A percentile compares a stretch with the other conserved stretches of the same genome.
phyloP scores from a whole-genome alignment of 139 green algal species.

The Yamagishiella unicocca region DNA sequence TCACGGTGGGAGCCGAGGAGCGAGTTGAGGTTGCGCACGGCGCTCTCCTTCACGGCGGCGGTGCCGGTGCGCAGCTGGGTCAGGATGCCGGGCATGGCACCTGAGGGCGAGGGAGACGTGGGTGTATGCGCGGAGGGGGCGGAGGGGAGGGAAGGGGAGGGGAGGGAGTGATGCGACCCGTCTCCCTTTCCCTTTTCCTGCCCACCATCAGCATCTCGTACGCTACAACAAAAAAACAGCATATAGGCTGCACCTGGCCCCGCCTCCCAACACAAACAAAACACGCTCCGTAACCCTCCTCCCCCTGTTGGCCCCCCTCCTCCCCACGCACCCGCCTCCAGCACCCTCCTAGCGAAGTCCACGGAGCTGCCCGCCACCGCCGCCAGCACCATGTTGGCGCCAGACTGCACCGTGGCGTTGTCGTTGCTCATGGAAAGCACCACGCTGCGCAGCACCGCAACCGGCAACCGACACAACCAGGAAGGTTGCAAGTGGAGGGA shows the following conservation, averaged over 20 bases:
- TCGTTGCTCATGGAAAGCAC: conserved; percentile 57
- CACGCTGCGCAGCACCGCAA: conserved; percentile 9
- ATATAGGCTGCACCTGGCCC: not conserved
- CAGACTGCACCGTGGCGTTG: conserved; percentile 54
- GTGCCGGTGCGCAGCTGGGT: conserved; percentile 40
- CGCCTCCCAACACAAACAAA: not conserved
- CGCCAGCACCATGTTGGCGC: conserved; percentile 45
- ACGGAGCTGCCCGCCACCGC: conserved; percentile 43
- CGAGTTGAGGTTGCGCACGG: conserved; percentile 49
- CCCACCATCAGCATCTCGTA: too few species aligned
- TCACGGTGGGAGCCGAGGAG: conserved; percentile 52
- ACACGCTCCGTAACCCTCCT: not conserved
- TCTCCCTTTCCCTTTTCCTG: not conserved
- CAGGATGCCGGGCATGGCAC: conserved; percentile 50
- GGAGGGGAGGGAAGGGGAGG: not conserved
- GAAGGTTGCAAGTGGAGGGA: not conserved
- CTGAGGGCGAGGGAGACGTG: conserved; percentile 1
- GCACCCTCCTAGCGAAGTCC: conserved; percentile 58
- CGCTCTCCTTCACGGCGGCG: conserved; percentile 45
- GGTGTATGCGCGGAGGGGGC: not conserved
- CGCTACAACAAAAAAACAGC: too few species aligned
- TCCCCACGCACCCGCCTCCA: conserved; percentile 51
- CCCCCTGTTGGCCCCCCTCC: not conserved
- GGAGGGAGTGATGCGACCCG: not conserved
- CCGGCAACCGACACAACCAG: too few species aligned